Conservation (phyloP, 371 early-diverging fungal genomes). For the Mortierella sp. region DNA sequence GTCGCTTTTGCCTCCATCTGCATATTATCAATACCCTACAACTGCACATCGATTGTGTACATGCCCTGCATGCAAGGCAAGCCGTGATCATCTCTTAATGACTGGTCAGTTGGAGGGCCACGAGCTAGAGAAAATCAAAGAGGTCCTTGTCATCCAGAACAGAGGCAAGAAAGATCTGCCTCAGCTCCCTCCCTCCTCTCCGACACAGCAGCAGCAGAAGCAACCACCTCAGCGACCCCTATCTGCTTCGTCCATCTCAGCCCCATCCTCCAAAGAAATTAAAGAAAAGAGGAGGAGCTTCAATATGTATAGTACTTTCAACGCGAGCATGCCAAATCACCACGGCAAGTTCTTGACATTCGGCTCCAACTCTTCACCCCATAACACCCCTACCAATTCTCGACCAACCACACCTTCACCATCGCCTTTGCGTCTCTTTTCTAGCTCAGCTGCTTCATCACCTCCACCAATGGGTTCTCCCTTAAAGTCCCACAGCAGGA, state of each 20-base stretch:
- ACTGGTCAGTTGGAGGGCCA: constrained; percentile 39
- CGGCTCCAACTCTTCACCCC: constrained; percentile 36
- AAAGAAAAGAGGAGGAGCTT: constrained; percentile 32
- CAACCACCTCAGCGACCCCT: constrained; percentile 19
- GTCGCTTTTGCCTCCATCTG: constrained; percentile 42
- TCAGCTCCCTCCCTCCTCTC: constrained; percentile 30
- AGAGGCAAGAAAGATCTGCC: constrained; percentile 43
- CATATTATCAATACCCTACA: constrained; percentile 54
- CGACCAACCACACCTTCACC: constrained; percentile 46
- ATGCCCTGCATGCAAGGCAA: constrained; percentile 52
- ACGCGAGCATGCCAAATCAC: constrained; percentile 38
- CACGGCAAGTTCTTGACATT: constrained; percentile 21
- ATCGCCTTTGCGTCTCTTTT: constrained; percentile 30
- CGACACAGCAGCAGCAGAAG: constrained; percentile 16
- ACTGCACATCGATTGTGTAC: constrained; percentile 53
- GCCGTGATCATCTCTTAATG: constrained; percentile 40
- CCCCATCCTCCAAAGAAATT: constrained; percentile 3
- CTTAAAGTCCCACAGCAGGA: constrained; percentile 30
- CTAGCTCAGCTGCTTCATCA: constrained; percentile 1
- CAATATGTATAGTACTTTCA: constrained; percentile 32
- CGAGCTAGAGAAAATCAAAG: constrained; percentile 40
- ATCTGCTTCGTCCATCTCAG: constrained; percentile 22
- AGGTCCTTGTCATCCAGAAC: constrained; percentile 48
- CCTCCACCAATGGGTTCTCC: neutral
- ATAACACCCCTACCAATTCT: constrained; percentile 39